Evolutionary conservation across 176 grass and related monocot species (phyloP), one percentile per base, ranked within the genome.

Genomic region (Eragrostis curvula): DNA sequence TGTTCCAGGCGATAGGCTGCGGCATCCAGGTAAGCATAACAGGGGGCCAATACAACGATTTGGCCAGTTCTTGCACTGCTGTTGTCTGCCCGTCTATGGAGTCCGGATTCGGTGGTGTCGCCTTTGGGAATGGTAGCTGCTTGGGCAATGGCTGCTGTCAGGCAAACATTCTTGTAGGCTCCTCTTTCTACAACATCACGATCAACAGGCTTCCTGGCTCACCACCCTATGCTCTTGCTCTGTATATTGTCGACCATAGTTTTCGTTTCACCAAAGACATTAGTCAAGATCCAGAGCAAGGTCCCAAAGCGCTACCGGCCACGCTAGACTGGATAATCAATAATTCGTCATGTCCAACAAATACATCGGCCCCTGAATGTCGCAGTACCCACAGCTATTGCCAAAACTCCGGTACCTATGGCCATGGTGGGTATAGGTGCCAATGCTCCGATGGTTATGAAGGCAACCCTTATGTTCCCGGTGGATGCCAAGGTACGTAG

Each of bases 241-340:
- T 36, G 2, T 36, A 36, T 36, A 36, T 36, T 36, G 32, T 36
- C 32, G 32, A 36, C 52, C 52, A 56, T 7, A 18, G 20, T 56
- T 56, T 56, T 56, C 18, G 7, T 18, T 21, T 56, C 20, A 5
- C 18, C 52, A 56, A 56, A 7, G 52, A 18, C 21, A 56, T 56
- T 56, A 36, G 9, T 56, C 7, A 17, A 56, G 20, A 21, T 18
- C 52, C 20, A 21, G 52, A 56, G 17, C 7, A 56, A 56, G 52
- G 18, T 18, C 20, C 52, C 21, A n/a, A 18, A 36, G 32, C 52
- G 52, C 52, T 18, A 8, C 6, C 15, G 16, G 83, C 70, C 30
- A 49, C 87, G 21, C 79, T 94, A 51, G 77, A 87, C 53, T 94
- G 86, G 89, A 51, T 42, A 67, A 87, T 94, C 23, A 44, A 18